Conservation (phyloP, 2,329 filamentous ascomycete species). For the Trichoderma oligosporum region DNA sequence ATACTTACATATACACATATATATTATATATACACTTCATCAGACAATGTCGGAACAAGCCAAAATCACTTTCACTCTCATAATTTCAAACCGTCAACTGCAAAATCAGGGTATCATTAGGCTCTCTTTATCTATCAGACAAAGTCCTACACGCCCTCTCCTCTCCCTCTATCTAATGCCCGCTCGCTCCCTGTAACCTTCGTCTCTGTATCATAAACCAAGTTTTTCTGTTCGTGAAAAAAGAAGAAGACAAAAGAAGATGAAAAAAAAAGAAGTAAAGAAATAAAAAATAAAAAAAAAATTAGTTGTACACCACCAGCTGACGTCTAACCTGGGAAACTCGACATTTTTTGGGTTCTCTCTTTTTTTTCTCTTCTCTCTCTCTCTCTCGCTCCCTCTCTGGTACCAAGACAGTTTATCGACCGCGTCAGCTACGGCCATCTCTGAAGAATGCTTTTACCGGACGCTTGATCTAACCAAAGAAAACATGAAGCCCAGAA, state of each 20-base stretch:
- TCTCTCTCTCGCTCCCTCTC: neutral
- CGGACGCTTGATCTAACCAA: slow-evolving; percentile 1
- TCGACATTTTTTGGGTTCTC: neutral
- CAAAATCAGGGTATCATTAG: slow-evolving; percentile 40
- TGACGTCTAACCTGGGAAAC: neutral
- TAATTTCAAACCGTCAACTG: neutral
- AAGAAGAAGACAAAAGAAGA: too few relatives aligned
- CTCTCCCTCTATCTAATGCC: slow-evolving; percentile 8
- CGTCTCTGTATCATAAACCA: slow-evolving; percentile 19
- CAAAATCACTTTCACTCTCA: neutral
- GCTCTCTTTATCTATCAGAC: slow-evolving; percentile 30
- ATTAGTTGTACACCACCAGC: slow-evolving; percentile 15
- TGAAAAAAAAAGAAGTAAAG: slow-evolving; percentile 9
- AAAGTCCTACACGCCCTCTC: slow-evolving; percentile 14
- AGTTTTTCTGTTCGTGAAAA: slow-evolving; percentile 12
- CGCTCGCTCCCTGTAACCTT: slow-evolving; percentile 3
- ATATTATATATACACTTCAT: too few relatives aligned
- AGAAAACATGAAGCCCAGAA: too few relatives aligned
- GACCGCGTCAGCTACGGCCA: neutral
- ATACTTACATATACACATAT: too few relatives aligned
- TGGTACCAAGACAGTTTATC: neutral
- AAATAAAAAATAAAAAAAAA: neutral
- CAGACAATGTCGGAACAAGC: neutral
- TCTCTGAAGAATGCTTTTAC: slow-evolving; percentile 2
- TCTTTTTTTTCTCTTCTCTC: neutral